Evolutionary conservation across 805 yeast genomes (phyloP), one percentile per base, ranked within the genome.

Genomic region (Jamesozyma jinghongensis): DNA sequence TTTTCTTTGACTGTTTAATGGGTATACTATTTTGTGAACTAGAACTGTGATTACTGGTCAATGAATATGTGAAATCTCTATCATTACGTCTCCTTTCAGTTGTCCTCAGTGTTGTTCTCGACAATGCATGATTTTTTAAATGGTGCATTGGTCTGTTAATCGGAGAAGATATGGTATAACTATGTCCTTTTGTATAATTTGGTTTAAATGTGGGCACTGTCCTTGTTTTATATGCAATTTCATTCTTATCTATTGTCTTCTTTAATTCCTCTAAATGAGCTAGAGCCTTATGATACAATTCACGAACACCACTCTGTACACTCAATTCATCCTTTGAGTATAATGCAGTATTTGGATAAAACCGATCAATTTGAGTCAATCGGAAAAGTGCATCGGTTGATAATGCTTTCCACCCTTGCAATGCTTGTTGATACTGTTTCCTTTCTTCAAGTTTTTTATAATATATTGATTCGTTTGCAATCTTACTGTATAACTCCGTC

Each of bases 351-450:
- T 61, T 45, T 25, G 54, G 54, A 53, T 55, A 57, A 44, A 59
- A 57, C 40, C 73, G 62, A 53, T 80, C 70, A 49, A 81, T 49
- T 40, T 57, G 44, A 17, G 79, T 84, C 33, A 80, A 60, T 49
- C 75, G 75, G 53, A 66, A 74, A 36, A 75, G 66, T 2, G 79
- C 67, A 36, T 74, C 71, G 2, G 83, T 76, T 46, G 79, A 85
- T n/a, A 83, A 60, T 2, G 77, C 66, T 48, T 77, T 81, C 88
- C 90, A 81, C 2, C 88, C 88, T 44, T 72, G 74, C 17, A 80
- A 60, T 2, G 87, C 82, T 14, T 71, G 75, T 37, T 68, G 72
- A 34, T 68, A 57, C 17, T 71, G 68, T 27, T 69, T 66, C 16
- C 66, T 63, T 43, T 81, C 81, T 51, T 82, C 87, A 16, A 77